Evolutionary conservation across 2,329 filamentous ascomycete genomes (phyloP), one percentile per base, ranked within the genome.

Genomic region (Aspergillus pseudoviridinutans): DNA sequence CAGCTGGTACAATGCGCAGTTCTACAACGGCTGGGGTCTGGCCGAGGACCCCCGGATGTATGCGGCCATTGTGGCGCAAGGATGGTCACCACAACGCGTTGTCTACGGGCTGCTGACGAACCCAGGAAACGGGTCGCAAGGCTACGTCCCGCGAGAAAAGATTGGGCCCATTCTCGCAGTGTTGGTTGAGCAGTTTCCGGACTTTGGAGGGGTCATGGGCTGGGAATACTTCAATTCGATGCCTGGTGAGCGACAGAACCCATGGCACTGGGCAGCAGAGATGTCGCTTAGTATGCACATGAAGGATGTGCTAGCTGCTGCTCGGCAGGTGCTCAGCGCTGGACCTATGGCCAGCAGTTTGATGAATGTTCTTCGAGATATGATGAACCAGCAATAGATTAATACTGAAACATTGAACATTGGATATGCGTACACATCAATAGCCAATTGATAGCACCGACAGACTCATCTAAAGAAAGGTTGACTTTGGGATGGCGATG

Each of bases 141-240:
- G 77, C 57, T 89, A 80, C 70, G 85, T 92, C 1, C 79, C 83
- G 1, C 81, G 85, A 57, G 79, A 83, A 49, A 71, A 79, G 14
- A 74, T 90, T 25, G 79, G 80, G 10, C 76, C 78, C 20, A 84
- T 88, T 22, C 71, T 91, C 49, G 79, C 79, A 29, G 69, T 79
- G 44, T 69, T 92, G 62, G 76, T 82, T 38, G 77, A 83, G 38
- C 80, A 80, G 58, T 90, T 90, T 66, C 83, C 84, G 1, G 77
- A 78, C 1, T 94, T 96, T 71, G 92, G 92, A 0, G 92, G 92
- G 0, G 86, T 97, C 6, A 94, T 94, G 87, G 91, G 91, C 2
- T 97, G 92, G 92, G 92, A 97, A 76, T 96, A 94, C 71, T 96
- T 93, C 77, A 95, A 96, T 77, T 85, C 87, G 55, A 72, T 86